A percentile compares a stretch with the other conserved stretches of the same genome.
Conservation (phyloP, 441 rosid species). For the Arabidopsis hybrid region DNA sequence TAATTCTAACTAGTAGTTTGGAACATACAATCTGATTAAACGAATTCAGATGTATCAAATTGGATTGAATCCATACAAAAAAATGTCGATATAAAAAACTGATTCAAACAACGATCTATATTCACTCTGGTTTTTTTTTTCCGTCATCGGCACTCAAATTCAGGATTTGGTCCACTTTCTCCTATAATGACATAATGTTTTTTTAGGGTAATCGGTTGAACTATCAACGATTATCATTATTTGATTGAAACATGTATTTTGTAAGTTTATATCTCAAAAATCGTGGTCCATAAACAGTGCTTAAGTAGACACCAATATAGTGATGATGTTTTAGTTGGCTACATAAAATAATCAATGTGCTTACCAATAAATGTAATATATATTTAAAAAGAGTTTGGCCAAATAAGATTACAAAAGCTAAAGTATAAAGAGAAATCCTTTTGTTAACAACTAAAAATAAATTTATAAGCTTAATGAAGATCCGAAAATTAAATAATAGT, state of each 20-base stretch:
- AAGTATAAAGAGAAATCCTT: conserved; percentile 15
- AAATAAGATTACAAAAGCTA: conserved; percentile 27
- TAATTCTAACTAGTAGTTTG: conserved; percentile 4
- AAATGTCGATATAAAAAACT: no score
- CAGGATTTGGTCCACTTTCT: not conserved
- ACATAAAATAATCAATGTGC: conserved; percentile 12
- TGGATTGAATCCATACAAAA: no score
- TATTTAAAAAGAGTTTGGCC: conserved; percentile 21
- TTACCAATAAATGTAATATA: conserved; percentile 15
- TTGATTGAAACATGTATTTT: conserved; percentile 4
- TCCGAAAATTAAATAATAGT: not conserved
- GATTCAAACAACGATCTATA: not conserved
- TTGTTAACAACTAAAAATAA: conserved; percentile 12
- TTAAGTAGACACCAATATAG: conserved; percentile 18
- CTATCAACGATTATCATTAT: conserved; percentile 18
- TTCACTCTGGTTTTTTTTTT: not conserved
- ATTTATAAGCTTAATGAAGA: not conserved
- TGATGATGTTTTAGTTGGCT: conserved; percentile 19
- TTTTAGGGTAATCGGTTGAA: conserved; percentile 25
- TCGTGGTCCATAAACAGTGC: conserved; percentile 12
- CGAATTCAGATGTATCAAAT: not conserved
- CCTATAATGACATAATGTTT: not conserved
- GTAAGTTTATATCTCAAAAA: not conserved
- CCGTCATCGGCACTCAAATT: not conserved
- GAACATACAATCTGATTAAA: conserved; percentile 12